These are phyloP conservation scores for Rhynchosporium graminicola DNA, from an alignment of 2,329 filamentous ascomycete species.

Conservation along the genomic window DNA sequence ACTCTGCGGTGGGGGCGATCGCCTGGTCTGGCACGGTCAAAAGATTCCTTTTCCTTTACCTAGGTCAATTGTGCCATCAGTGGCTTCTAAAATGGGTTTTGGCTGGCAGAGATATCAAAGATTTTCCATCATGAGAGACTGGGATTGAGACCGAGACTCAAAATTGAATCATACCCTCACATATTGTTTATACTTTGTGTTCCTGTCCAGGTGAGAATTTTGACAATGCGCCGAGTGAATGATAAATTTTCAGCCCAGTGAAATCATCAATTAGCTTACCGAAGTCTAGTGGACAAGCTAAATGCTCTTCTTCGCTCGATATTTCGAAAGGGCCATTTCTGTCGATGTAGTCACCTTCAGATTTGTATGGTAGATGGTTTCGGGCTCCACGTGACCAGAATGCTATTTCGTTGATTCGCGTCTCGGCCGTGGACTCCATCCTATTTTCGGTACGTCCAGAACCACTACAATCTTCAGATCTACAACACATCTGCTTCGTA, in stretches of 20 bases:
- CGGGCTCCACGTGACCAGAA: not conserved
- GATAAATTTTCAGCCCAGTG: not conserved
- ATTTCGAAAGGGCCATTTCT: not conserved
- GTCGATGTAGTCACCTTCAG: not conserved
- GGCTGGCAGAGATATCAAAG: conserved; percentile 40
- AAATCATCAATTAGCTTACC: too few species aligned
- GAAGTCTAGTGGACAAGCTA: not conserved
- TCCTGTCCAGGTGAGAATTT: not conserved
- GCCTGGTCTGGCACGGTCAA: conserved; percentile 39
- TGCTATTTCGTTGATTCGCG: not conserved
- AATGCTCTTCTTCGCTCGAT: not conserved
- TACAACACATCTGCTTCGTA: conserved; percentile 12
- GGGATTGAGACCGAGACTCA: conserved; percentile 30
- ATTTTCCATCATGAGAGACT: conserved; percentile 37
- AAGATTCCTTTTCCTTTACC: conserved; percentile 40
- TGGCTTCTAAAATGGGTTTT: conserved; percentile 39
- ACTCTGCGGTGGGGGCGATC: conserved; percentile 37
- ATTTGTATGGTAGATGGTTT: not conserved
- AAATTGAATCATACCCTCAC: conserved; percentile 34
- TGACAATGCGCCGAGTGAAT: not conserved
- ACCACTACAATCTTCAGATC: conserved; percentile 6
- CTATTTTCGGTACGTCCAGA: conserved; percentile 22
- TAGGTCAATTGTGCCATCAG: conserved; percentile 34
- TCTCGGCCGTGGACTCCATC: conserved; percentile 17
- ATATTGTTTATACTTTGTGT: not conserved